Evolutionary conservation across 2,329 filamentous ascomycete genomes (phyloP).

Genomic region (Claviceps pazoutovae): DNA sequence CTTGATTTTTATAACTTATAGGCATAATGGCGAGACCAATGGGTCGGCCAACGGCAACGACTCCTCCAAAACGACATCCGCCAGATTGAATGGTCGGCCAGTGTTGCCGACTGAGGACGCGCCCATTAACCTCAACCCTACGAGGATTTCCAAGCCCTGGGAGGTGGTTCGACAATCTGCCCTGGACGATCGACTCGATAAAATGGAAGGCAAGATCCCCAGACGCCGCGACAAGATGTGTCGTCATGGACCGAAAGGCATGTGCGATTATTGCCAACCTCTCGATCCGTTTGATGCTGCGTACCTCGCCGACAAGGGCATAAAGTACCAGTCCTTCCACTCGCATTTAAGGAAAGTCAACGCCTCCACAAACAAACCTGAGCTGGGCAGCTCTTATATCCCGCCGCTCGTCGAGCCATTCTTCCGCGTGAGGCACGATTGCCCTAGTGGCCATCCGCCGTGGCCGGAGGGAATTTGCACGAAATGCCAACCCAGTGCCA

Average conservation of each 20-base stretch:
- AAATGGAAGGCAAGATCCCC: constrained; percentile 76
- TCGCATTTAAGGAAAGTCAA: constrained; percentile 91
- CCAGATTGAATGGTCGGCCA: constrained; percentile 65
- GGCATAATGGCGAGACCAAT: constrained; percentile 35
- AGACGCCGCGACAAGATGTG: constrained; percentile 79
- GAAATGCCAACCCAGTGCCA: constrained; percentile 94
- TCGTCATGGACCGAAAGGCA: constrained; percentile 87
- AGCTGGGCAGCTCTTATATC: constrained; percentile 88
- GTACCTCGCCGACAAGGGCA: constrained; percentile 89
- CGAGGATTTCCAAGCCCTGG: constrained; percentile 43
- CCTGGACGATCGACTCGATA: constrained; percentile 77
- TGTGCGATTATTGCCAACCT: constrained; percentile 99
- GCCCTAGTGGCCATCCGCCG: constrained; percentile 79
- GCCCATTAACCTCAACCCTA: constrained; percentile 57
- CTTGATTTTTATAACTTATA: constrained; percentile 75
- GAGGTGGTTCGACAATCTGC: constrained; percentile 79
- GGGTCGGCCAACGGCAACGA: constrained; percentile 23
- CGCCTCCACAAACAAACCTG: constrained; percentile 88
- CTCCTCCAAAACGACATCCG: constrained; percentile 32
- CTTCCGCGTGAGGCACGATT: constrained; percentile 77
- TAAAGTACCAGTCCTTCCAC: constrained; percentile 97
- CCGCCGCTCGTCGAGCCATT: constrained; percentile 87
- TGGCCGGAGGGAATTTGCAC: constrained; percentile 97
- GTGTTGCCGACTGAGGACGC: constrained; percentile 55
- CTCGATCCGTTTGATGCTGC: constrained; percentile 83